These are phyloP conservation scores for Colletotrichum sublineola DNA, from an alignment of 2,329 filamentous ascomycete genomes.

Conservation along the genomic window DNA sequence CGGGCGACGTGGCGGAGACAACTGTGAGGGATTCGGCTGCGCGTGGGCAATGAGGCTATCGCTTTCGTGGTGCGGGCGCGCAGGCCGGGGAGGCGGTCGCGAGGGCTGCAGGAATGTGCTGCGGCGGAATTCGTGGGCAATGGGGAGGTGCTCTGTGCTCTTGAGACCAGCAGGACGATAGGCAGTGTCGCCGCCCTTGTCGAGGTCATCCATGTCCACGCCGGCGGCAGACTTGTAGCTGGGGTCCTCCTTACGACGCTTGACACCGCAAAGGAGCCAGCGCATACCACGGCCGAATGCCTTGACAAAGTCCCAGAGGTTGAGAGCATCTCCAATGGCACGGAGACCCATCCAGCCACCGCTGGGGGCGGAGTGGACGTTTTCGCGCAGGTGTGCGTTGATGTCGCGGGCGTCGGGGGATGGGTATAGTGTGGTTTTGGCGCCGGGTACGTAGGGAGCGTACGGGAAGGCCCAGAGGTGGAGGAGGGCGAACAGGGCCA, in stretches of 20 bases:
- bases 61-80: conserved; percentile 53
- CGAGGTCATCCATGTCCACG: conserved; percentile 56
- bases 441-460: conserved; percentile 71
- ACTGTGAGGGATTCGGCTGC: conserved; percentile 45
- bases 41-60: conserved; percentile 59
- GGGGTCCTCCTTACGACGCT: conserved; percentile 66
- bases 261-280: conserved; percentile 84
- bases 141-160: conserved; percentile 57
- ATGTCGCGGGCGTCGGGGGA: conserved; percentile 56
- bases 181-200: conserved; percentile 45
- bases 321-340: conserved; percentile 79
- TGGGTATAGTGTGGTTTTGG: conserved; percentile 63
- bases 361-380: conserved; percentile 63
- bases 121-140: conserved; percentile 55
- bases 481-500: conserved; percentile 83
- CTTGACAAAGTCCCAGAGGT: conserved; percentile 86
- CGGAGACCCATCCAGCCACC: conserved; percentile 75
- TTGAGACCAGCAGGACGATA: conserved; percentile 47
- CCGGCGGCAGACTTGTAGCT: conserved; percentile 60
- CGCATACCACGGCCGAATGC: conserved; percentile 81
- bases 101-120: conserved; percentile 46
- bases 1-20: conserved; percentile 34
- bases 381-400: conserved; percentile 57
- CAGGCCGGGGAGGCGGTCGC: conserved; percentile 41
- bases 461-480: conserved; percentile 89